Conservation (phyloP, 805 yeast genomes). For the Saturnispora gosingensis region DNA sequence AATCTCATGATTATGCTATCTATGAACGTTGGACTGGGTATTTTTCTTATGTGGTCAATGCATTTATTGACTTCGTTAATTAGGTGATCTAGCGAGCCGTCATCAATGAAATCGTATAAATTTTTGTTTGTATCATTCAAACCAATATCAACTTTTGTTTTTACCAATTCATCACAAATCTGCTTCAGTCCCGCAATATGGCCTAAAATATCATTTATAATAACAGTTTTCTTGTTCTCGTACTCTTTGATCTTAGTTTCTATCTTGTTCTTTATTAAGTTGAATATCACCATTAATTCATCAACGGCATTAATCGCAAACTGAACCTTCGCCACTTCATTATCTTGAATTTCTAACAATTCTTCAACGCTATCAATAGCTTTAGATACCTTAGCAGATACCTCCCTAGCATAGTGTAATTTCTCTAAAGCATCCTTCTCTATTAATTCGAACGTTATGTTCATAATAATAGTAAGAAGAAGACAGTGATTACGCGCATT, state of each 20-base stretch:
- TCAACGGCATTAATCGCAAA: constrained; percentile 38
- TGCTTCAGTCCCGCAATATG: constrained; percentile 28
- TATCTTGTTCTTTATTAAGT: constrained; percentile 24
- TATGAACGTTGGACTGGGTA: constrained; percentile 20
- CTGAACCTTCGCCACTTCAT: constrained; percentile 32
- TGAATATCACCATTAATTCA: constrained; percentile 38
- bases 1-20: constrained; percentile 23
- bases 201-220: constrained; percentile 16
- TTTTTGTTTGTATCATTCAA: constrained; percentile 14
- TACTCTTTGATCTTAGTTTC: constrained; percentile 21
- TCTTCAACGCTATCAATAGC: constrained; percentile 29
- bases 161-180: constrained; percentile 28
- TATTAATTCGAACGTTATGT: constrained; percentile 26
- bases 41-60: constrained; percentile 24
- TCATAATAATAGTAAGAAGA: not conserved
- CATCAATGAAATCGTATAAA: constrained; percentile 42
- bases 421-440: constrained; percentile 36
- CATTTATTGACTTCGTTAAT: constrained; percentile 24
- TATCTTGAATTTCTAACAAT: constrained; percentile 33
- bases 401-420: constrained; percentile 38
- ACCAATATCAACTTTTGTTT: constrained; percentile 29
- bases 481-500: not conserved
- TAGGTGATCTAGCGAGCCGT: constrained; percentile 28
- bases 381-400: constrained; percentile 43
- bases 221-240: constrained; percentile 19